Evolutionary conservation across 495 filamentous ascomycete species (phyloP), one percentile per base, ranked within the genome.

Genomic region (Neurospora cerealis): DNA sequence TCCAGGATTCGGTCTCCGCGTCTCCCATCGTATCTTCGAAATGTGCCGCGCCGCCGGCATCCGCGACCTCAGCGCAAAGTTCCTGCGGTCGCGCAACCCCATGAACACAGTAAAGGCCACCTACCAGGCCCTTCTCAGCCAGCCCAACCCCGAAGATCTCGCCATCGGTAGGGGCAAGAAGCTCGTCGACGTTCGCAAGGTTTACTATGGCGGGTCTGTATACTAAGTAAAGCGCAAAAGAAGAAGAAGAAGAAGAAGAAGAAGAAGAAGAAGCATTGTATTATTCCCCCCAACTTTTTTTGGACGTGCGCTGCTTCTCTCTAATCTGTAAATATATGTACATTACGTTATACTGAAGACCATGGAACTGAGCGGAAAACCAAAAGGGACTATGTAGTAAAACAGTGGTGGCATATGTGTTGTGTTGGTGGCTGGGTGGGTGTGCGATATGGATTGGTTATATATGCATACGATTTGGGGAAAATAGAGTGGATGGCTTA

Each of bases 21-120:
- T 92, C 79, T 93, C 96, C 76, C 88, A 93, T 78, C 88, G 93
- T 74, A 96, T 98, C 79, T 98, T 93, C 81, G 94, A 98, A 81
- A 95, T 99, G 84, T 92, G 91, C 77, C 90, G 92, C 70, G 88
- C 89, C 42, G 90, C 90, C 40, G 96, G 96, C 75, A 92, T 99
- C 77, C 83, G 88, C 42, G 96, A 99, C 80, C 87, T 99, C 17
- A 88, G 93, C 8, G 96, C 93, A 21, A 87, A 87, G 42, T 92
- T 96, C 60, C 88, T 88, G 62, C 88, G 93, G 34, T 91, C 91
- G 34, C 85, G 93, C 73, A 99, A 98, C 86, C 92, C 91, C 71
- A 96, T 98, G 93, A 99, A 99, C 83, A 91, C 93, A 17, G 91
- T 97, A 77, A 98, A 98, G 85, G 95, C 96, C 17, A 89, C 92